These are phyloP conservation scores for Trichoderma oligosporum DNA, from an alignment of 2,329 filamentous ascomycete species.

Conservation along the genomic window DNA sequence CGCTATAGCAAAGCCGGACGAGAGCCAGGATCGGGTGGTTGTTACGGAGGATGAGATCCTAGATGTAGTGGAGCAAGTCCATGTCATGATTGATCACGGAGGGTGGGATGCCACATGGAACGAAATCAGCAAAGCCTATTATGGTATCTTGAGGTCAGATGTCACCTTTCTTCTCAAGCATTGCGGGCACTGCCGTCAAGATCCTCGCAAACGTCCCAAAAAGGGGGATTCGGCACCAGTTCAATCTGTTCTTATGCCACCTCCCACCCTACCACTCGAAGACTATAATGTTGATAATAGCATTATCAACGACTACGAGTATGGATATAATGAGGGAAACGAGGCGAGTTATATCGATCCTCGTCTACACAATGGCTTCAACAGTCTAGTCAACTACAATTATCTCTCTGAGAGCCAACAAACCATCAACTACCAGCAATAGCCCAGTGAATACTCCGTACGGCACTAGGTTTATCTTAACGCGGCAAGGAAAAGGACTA, in stretches of 20 bases:
- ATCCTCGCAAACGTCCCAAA: constrained; percentile 8
- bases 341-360: neutral
- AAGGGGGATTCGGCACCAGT: neutral
- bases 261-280: neutral
- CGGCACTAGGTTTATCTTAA: too few relatives aligned
- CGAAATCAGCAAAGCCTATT: constrained; percentile 15
- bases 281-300: too few relatives aligned
- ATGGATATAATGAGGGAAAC: neutral
- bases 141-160: constrained; percentile 21
- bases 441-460: too few relatives aligned
- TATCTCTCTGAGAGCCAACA: neutral
- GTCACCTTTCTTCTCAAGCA: constrained; percentile 21
- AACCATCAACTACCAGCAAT: too few relatives aligned
- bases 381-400: neutral
- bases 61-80: constrained; percentile 14
- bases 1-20: neutral
- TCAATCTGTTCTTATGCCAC: neutral
- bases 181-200: constrained; percentile 13
- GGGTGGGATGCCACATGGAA: constrained; percentile 23
- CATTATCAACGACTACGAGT: neutral
- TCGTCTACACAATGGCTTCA: neutral
- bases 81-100: constrained; percentile 15
- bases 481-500: too few relatives aligned
- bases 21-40: neutral
- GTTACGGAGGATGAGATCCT: constrained; percentile 19